phyloP scores from a whole-genome alignment of 1,284 basidiomycete genomes.

The Fomitiporia mediterranea region DNA sequence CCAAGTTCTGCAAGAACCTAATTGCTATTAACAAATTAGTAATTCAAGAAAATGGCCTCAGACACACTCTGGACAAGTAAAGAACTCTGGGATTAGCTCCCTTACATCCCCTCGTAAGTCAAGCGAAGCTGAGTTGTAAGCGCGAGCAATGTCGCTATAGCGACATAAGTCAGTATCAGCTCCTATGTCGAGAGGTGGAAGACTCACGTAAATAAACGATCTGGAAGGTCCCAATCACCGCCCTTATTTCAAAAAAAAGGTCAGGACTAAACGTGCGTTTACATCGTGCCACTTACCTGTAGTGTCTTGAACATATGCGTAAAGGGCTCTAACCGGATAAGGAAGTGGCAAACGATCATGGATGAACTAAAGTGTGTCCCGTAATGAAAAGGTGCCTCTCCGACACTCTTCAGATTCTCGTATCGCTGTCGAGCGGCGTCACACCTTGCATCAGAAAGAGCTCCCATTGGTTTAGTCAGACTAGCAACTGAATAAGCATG shows the following conservation, averaged over 20 bases:
- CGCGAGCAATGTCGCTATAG: slow-evolving; percentile 62
- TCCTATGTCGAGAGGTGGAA: background rate
- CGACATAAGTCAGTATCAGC: slow-evolving; percentile 10
- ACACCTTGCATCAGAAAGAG: slow-evolving; percentile 68
- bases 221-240: slow-evolving; percentile 95
- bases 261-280: background rate
- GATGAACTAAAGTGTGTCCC: slow-evolving; percentile 96
- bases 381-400: slow-evolving; percentile 86
- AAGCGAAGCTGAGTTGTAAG: slow-evolving; percentile 82
- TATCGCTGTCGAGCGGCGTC: slow-evolving; percentile 77
- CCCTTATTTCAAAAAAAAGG: slow-evolving; percentile 40
- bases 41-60: background rate
- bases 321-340: slow-evolving; percentile 87
- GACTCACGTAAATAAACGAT: slow-evolving; percentile 78
- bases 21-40: slow-evolving; percentile 4
- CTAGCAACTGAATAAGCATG: slow-evolving; percentile 32
- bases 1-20: slow-evolving; percentile 70
- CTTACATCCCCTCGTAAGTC: slow-evolving; percentile 91
- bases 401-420: slow-evolving; percentile 72
- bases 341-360: slow-evolving; percentile 94
- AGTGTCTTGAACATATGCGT: slow-evolving; percentile 90
- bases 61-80: slow-evolving; percentile 64
- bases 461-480: slow-evolving; percentile 88
- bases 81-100: slow-evolving; percentile 94
- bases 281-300: slow-evolving; percentile 45